These are phyloP conservation scores for Candida loeiensis DNA, from an alignment of 805 yeast species.

Conservation along the genomic window DNA sequence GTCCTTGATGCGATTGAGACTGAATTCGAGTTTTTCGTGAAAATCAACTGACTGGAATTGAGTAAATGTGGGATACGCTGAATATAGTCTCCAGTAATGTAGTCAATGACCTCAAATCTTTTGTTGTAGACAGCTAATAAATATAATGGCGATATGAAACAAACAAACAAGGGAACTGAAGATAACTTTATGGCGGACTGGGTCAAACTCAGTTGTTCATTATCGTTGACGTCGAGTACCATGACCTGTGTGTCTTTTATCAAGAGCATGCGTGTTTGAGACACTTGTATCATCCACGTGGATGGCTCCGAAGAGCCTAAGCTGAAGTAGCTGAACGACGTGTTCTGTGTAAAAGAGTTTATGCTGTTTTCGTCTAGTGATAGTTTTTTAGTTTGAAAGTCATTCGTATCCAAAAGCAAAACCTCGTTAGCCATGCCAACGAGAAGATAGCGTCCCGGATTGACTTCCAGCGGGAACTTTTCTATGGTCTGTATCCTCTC, in stretches of 20 bases:
- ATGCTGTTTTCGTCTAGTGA: slow-evolving; percentile 19
- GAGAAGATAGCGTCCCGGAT: slow-evolving; percentile 13
- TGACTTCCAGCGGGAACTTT: slow-evolving; percentile 4
- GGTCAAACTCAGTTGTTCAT: slow-evolving; percentile 9
- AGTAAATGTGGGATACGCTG: slow-evolving; percentile 34
- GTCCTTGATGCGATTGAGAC: slow-evolving; percentile 22
- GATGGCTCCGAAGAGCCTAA: slow-evolving; percentile 28
- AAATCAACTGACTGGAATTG: slow-evolving; percentile 21
- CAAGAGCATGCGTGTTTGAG: slow-evolving; percentile 17
- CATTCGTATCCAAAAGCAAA: slow-evolving; percentile 21
- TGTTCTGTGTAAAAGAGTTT: slow-evolving; percentile 18
- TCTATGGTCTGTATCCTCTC: slow-evolving; percentile 28
- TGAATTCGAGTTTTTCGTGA: slow-evolving; percentile 12
- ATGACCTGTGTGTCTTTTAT: slow-evolving; percentile 34
- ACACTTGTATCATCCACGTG: slow-evolving; percentile 19
- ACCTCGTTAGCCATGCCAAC: slow-evolving; percentile 27
- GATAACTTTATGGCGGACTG: slow-evolving; percentile 23
- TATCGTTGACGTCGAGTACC: slow-evolving; percentile 11
- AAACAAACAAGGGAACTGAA: slow-evolving; percentile 23
- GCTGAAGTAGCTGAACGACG: slow-evolving; percentile 40
- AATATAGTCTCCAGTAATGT: slow-evolving; percentile 31
- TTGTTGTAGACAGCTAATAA: slow-evolving; percentile 29
- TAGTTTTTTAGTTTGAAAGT: slow-evolving; percentile 15
- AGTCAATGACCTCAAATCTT: slow-evolving; percentile 33
- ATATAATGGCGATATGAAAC: slow-evolving; percentile 32